Evolutionary conservation across 768 basidiomycete species (phyloP), one percentile per base, ranked within the genome.

Genomic region (Zangia roseola): DNA sequence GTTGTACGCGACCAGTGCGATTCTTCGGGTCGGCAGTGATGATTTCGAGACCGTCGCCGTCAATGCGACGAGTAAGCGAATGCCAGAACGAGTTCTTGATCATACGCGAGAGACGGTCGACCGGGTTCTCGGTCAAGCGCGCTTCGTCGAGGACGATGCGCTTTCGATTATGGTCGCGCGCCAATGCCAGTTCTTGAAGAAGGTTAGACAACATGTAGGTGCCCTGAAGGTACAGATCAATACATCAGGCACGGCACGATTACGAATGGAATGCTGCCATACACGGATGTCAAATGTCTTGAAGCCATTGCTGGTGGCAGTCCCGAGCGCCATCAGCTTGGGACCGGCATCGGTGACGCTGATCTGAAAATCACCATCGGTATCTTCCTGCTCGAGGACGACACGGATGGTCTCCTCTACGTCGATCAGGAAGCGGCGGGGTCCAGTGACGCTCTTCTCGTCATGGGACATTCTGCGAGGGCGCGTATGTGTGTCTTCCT

Each of bases 151-250:
- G 84, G 17, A 99, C 92, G 63, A 99, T 97, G 8, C 93, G 88
- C 71, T 95, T 95, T 48, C 94, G 79, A 54, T 88, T 87, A 69
- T 95, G 94, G 64, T 98, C 95, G 9, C 92, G 84, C 6, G 97
- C 95, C 19, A 98, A 82, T 3, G 95, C 95, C 40, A 99, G 86
- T 67, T 99, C 95, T 75, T 99, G 95, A n/a, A 99, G 78, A 21
- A 99, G 81, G 70, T 97, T 98, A 12, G 95, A 97, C 39, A 99
- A 77, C 95, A 97, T 98, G 71, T 98, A 99, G n/a, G 89, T 97
- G 35, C 97, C 95, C 88, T 94, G 63, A 14, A 52, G 13, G 54
- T 21, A 43, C 37, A 21, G 43, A 23, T 54, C 44, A 56, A 49
- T 42, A 53, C 28, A 30, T 48, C 50, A 16, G 37, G 47, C 19